A percentile compares a stretch with the other conserved stretches of the same genome.
phyloP scores from a whole-genome alignment of 2,329 filamentous ascomycete species.

The Cyanodermella asteris region DNA sequence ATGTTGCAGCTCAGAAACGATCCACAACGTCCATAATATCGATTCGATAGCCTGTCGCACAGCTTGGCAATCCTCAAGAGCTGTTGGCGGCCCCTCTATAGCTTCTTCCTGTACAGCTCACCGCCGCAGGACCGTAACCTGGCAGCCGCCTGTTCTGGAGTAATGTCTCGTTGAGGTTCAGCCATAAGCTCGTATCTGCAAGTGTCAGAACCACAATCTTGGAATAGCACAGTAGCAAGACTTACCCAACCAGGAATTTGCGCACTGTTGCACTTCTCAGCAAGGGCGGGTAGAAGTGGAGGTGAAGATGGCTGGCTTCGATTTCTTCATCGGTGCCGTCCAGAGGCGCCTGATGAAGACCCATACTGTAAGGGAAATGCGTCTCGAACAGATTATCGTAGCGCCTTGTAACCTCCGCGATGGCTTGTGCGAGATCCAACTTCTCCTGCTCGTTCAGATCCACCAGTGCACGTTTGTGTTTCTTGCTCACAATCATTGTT shows the following conservation, averaged over 20 bases:
- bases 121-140: conserved; percentile 56
- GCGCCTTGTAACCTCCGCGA: conserved; percentile 69
- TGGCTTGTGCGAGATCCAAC: conserved; percentile 53
- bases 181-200: conserved; percentile 69
- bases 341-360: conserved; percentile 84
- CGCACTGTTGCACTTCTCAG: conserved; percentile 79
- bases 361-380: conserved; percentile 90
- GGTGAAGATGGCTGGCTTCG: conserved; percentile 74
- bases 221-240: conserved; percentile 5
- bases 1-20: too few species aligned
- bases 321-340: conserved; percentile 63
- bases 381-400: conserved; percentile 98
- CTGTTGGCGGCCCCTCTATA: too few species aligned
- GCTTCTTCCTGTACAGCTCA: conserved; percentile 56
- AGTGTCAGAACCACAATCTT: conserved; percentile 5
- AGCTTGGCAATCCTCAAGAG: too few species aligned
- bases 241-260: conserved; percentile 75
- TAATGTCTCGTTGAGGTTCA: conserved; percentile 96
- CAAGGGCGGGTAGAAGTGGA: conserved; percentile 94
- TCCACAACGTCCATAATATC: too few species aligned
- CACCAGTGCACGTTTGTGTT: conserved; percentile 64
- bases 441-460: conserved; percentile 57
- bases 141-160: conserved; percentile 78
- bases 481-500: conserved; percentile 67
- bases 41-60: too few species aligned